Evolutionary conservation across 2,329 filamentous ascomycete species (phyloP), one percentile per base, ranked within the genome.

Genomic region (Microsporum canis): DNA sequence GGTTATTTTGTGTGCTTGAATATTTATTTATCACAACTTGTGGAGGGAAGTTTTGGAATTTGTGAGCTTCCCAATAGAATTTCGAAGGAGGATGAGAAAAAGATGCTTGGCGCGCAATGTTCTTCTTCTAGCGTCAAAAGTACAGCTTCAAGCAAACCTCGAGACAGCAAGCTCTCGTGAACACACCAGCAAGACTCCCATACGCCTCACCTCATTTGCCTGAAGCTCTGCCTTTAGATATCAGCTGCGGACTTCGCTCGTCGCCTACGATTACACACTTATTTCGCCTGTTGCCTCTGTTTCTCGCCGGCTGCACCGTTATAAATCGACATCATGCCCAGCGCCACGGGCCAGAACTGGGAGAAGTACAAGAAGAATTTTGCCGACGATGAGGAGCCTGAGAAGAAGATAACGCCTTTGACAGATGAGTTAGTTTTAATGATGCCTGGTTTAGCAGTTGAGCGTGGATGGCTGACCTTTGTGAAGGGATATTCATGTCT

Each of bases 301-400:
- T 49, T 31, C 17, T 27, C 7, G 27, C 39, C 45, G 45, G 27
- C 23, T 38, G 36, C 14, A 56, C 31, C 34, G 66, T 68, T 68
- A 63, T 69, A 65, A 67, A 43, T 43, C 71, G 64, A 73, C 72
- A 79, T 69, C 75, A 84, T 96, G 91, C 91, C 91, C 82, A 92
- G 89, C 80, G 92, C 94, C 77, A 95, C 88, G 71, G 94, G 94
- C 75, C 79, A 83, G 77, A 89, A 85, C 83, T 99, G 94, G 94
- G 94, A 99, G 83, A 97, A 97, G 81, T 97, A 96, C 82, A 84
- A 89, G 80, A 96, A 97, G 83, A 91, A 87, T 73, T 99, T 89
- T 73, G 92, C 88, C 72, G 94, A 99, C 72, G 94, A 99, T 71
- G 94, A 97, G 76, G 82, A 91, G 76, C 91, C 95, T 75, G 94